phyloP scores from a whole-genome alignment of 2,329 filamentous ascomycete species.

The Myriangium duriaei region DNA sequence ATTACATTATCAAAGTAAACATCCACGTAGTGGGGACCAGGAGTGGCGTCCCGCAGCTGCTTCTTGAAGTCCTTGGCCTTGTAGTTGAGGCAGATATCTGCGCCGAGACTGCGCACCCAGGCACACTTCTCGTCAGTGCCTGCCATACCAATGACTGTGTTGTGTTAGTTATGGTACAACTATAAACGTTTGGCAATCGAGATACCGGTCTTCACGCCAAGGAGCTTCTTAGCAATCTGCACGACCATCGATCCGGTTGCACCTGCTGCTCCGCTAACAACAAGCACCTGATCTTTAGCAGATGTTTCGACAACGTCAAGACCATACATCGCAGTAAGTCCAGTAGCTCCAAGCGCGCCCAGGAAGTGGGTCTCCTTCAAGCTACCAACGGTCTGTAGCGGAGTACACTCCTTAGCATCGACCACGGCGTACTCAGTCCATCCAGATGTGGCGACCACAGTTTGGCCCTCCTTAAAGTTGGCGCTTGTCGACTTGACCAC shows the following conservation, averaged over 20 bases:
- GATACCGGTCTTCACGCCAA: slow-evolving; percentile 26
- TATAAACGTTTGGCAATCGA: no score
- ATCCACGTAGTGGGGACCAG: slow-evolving; percentile 37
- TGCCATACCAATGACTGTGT: slow-evolving; percentile 37
- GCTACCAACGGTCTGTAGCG: slow-evolving; percentile 19
- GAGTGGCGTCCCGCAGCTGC: slow-evolving; percentile 35
- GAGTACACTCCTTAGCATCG: slow-evolving; percentile 21
- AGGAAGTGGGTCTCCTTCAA: slow-evolving; percentile 33
- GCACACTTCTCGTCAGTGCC: slow-evolving; percentile 41
- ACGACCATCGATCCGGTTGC: slow-evolving; percentile 38
- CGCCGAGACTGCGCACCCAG: slow-evolving; percentile 39
- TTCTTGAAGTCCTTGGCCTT: slow-evolving; percentile 35
- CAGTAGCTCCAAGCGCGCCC: slow-evolving; percentile 32
- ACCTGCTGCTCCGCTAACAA: slow-evolving; percentile 37
- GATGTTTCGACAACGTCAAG: slow-evolving; percentile 29
- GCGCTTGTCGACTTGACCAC: slow-evolving; percentile 26
- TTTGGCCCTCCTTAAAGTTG: slow-evolving; percentile 23
- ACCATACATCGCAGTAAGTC: slow-evolving; percentile 38
- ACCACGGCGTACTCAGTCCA: slow-evolving; percentile 34
- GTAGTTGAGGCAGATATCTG: slow-evolving; percentile 45
- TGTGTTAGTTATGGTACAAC: no score
- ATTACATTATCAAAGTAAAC: slow-evolving; percentile 62
- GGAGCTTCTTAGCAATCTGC: slow-evolving; percentile 40
- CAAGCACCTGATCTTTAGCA: slow-evolving; percentile 31
- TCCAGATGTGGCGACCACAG: slow-evolving; percentile 21